Percentiles rank a stretch among this genome's conserved stretches.
Evolutionary conservation across 495 filamentous ascomycete genomes (phyloP).

Genomic region (Aspergillus avenaceus): DNA sequence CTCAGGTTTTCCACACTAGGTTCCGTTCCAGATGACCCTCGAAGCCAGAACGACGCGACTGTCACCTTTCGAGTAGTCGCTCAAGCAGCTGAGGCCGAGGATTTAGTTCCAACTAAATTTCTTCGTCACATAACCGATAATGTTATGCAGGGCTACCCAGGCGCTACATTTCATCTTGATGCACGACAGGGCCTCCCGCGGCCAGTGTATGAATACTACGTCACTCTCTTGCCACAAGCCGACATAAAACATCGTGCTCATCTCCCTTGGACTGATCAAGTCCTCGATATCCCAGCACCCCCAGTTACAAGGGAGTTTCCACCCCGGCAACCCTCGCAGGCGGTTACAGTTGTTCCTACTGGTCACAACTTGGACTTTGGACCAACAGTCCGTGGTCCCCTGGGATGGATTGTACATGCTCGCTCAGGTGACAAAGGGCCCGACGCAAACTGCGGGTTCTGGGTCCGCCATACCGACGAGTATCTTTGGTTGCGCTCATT

Average conservation of each 20-base stretch:
- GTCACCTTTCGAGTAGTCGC: constrained; percentile 35
- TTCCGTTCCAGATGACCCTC: constrained; percentile 21
- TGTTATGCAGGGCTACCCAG: constrained; percentile 41
- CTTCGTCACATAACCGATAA: constrained; percentile 36
- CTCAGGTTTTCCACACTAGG: constrained; percentile 36
- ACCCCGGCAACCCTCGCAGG: constrained; percentile 29
- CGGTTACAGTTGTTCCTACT: constrained; percentile 22
- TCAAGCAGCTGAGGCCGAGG: constrained; percentile 31
- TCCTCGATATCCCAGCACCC: constrained; percentile 31
- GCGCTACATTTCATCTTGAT: constrained; percentile 40
- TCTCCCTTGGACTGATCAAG: constrained; percentile 32
- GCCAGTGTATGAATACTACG: constrained; percentile 40
- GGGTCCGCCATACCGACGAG: constrained; percentile 44
- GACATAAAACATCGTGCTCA: constrained; percentile 36
- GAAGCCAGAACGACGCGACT: constrained; percentile 34
- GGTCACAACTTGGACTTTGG: constrained; percentile 29
- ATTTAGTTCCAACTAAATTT: constrained; percentile 28
- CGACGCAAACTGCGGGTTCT: constrained; percentile 53
- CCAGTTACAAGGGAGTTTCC: constrained; percentile 27
- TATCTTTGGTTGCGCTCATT: constrained; percentile 48
- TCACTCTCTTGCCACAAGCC: constrained; percentile 35
- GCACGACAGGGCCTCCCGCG: constrained; percentile 34
- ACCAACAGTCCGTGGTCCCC: constrained; percentile 34
- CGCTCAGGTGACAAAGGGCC: constrained; percentile 52
- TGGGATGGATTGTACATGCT: constrained; percentile 46